Evolutionary conservation across 2,329 filamentous ascomycete genomes (phyloP).

Genomic region (Colletotrichum sp.): DNA sequence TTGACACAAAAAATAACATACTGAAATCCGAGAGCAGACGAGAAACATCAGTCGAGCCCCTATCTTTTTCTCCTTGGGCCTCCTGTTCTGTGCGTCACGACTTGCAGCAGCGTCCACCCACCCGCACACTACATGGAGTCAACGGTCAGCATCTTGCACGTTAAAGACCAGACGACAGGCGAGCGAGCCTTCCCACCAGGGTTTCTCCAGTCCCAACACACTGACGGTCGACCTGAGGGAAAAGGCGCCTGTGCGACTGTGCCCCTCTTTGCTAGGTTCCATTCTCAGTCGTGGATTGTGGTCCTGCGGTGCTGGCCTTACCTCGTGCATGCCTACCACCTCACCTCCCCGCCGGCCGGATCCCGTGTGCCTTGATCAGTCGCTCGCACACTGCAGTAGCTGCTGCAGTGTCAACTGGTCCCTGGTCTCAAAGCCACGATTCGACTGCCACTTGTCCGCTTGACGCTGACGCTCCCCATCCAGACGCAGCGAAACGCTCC

Average conservation of each 20-base stretch:
- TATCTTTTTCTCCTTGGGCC: neutral
- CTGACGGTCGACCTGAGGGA: neutral
- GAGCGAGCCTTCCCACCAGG: neutral
- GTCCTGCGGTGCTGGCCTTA: neutral
- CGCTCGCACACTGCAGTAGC: constrained; percentile 8
- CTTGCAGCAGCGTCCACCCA: constrained; percentile 5
- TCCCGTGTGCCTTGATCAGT: constrained; percentile 4
- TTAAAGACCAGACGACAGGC: neutral
- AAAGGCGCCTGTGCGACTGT: neutral
- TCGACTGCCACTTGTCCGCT: constrained; percentile 17
- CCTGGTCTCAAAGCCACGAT: constrained; percentile 11
- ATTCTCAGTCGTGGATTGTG: neutral
- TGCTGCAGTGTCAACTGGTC: constrained; percentile 4
- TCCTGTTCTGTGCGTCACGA: constrained; percentile 16
- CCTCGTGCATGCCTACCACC: neutral
- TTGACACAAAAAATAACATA: neutral
- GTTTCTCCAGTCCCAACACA: neutral
- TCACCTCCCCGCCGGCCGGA: neutral
- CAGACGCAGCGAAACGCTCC: neutral
- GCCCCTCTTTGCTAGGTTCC: neutral
- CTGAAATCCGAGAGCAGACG: neutral
- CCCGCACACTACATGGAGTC: neutral
- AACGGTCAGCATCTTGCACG: neutral
- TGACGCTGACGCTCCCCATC: neutral
- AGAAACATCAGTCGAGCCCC: neutral